Percentiles rank a stretch among this genome's conserved stretches.
These are phyloP conservation scores for Sclerotinia glacialis DNA, from an alignment of 2,329 filamentous ascomycete genomes.

Conservation along the genomic window DNA sequence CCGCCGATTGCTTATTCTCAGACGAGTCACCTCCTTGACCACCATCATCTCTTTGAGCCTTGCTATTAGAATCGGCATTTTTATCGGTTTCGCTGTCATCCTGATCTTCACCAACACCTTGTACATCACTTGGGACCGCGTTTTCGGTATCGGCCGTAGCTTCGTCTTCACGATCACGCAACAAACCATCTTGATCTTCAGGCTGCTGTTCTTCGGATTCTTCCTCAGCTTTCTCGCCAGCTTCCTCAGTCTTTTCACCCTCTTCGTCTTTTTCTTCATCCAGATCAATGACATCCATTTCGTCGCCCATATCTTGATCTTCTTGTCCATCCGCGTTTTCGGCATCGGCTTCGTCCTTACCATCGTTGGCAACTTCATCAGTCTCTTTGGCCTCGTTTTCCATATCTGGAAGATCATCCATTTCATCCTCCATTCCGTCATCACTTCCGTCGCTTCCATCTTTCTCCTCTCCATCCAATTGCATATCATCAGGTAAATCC, in stretches of 20 bases:
- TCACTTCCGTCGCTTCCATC: conserved; percentile 43
- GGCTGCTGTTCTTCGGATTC: conserved; percentile 51
- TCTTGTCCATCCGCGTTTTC: conserved; percentile 43
- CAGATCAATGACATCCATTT: conserved; percentile 38
- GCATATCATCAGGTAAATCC: conserved; percentile 69
- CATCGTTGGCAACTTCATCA: conserved; percentile 41
- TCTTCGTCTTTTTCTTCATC: conserved; percentile 37
- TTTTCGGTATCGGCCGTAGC: conserved; percentile 58
- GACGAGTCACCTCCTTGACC: conserved; percentile 63
- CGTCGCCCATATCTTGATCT: conserved; percentile 41
- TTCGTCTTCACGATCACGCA: conserved; percentile 46
- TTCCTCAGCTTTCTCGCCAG: conserved; percentile 48
- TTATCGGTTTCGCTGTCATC: conserved; percentile 62
- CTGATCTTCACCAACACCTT: conserved; percentile 63
- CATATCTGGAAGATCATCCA: conserved; percentile 57
- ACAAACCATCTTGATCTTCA: conserved; percentile 47
- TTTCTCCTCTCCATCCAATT: conserved; percentile 62
- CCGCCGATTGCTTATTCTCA: conserved; percentile 60
- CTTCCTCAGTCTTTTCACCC: conserved; percentile 50
- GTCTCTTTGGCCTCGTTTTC: conserved; percentile 43
- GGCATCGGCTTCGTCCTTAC: conserved; percentile 47
- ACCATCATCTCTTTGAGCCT: conserved; percentile 64
- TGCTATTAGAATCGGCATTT: conserved; percentile 58
- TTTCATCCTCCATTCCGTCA: conserved; percentile 41
- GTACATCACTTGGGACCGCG: conserved; percentile 60